These are phyloP conservation scores for Leucocoprinus leucothites DNA, from an alignment of 768 basidiomycete genomes.

Conservation along the genomic window DNA sequence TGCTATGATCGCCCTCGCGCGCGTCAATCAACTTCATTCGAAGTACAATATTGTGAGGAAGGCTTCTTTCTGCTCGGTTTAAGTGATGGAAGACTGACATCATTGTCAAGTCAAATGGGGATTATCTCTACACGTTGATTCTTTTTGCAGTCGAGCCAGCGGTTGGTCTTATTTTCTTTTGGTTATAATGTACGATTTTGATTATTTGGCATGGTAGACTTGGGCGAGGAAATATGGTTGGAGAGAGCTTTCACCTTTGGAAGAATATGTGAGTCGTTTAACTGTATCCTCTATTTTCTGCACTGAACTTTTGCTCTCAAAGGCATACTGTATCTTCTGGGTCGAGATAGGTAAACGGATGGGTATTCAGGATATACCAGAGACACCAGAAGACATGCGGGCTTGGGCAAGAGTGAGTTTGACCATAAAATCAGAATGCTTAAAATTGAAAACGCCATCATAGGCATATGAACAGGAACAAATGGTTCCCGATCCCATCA, in stretches of 20 bases:
- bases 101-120: slow-evolving; percentile 25
- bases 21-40: slow-evolving; percentile 37
- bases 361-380: slow-evolving; percentile 46
- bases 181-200: neutral
- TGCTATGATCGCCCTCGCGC: slow-evolving; percentile 32
- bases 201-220: neutral
- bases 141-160: slow-evolving; percentile 28
- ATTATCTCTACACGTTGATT: slow-evolving; percentile 28
- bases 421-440: neutral
- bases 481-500: slow-evolving; percentile 41
- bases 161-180: slow-evolving; percentile 1
- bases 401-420: slow-evolving; percentile 36
- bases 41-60: slow-evolving; percentile 33
- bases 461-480: slow-evolving; percentile 38
- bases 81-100: too few species aligned
- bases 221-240: slow-evolving; percentile 14
- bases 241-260: slow-evolving; percentile 34
- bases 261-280: slow-evolving; percentile 18
- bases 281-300: too few species aligned
- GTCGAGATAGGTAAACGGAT: slow-evolving; percentile 42
- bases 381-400: slow-evolving; percentile 31
- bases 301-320: neutral
- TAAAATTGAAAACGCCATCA: neutral
- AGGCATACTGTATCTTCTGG: slow-evolving; percentile 44
- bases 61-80: too few species aligned